Evolutionary conservation across 2,329 filamentous ascomycete genomes (phyloP).

Genomic region (Plectosphaerella cucumerina): DNA sequence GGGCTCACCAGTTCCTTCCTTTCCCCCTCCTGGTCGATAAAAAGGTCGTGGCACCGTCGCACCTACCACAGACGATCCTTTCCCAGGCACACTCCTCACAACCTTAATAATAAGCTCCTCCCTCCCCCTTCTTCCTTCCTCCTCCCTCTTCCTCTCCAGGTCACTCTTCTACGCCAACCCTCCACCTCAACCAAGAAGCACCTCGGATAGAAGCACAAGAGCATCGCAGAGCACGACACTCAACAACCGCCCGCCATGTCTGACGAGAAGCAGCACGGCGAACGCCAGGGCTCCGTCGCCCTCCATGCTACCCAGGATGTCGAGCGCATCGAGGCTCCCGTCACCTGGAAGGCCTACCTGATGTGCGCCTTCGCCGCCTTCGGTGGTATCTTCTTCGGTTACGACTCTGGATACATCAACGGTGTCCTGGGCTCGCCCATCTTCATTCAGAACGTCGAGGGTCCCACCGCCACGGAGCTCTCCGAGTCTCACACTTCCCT

Average conservation of each 20-base stretch:
- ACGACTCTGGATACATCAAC: slow-evolving; percentile 74
- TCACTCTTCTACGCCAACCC: neutral
- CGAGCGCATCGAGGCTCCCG: slow-evolving; percentile 60
- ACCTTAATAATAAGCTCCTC: slow-evolving; percentile 2
- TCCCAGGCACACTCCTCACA: slow-evolving; percentile 1
- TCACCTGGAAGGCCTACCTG: slow-evolving; percentile 65
- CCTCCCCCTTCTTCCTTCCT: neutral
- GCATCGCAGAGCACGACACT: neutral
- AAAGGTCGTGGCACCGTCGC: slow-evolving; percentile 3
- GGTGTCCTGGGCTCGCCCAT: slow-evolving; percentile 50
- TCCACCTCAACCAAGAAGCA: neutral
- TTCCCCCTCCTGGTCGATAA: slow-evolving; percentile 1
- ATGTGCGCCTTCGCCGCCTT: slow-evolving; percentile 69
- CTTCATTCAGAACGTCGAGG: slow-evolving; percentile 50
- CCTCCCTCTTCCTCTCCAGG: neutral
- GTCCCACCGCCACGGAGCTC: slow-evolving; percentile 27
- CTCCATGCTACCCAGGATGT: slow-evolving; percentile 46
- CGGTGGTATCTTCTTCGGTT: slow-evolving; percentile 74
- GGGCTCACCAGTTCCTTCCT: neutral
- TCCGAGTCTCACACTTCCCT: slow-evolving; percentile 43
- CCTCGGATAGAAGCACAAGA: neutral
- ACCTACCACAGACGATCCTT: slow-evolving; percentile 2
- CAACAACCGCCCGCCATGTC: neutral
- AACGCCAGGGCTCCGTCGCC: slow-evolving; percentile 13
- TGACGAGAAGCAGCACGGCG: neutral